Conservation (phyloP, 2,329 filamentous ascomycete species). For the Calonectria multiphialidica region DNA sequence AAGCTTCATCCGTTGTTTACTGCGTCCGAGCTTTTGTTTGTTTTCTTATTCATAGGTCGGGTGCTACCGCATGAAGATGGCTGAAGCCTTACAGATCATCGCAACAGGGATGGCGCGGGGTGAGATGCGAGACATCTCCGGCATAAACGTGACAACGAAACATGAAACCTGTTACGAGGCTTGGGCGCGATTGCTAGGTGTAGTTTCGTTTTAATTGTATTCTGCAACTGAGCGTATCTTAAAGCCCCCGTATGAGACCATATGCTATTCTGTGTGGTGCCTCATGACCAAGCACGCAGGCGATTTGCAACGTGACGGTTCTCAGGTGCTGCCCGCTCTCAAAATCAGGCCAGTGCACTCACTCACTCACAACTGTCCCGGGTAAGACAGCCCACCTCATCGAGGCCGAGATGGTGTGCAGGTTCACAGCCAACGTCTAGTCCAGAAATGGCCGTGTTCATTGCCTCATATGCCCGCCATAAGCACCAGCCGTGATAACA, state of each 20-base stretch:
- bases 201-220: conserved; percentile 1
- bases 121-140: conserved; percentile 11
- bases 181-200: neutral
- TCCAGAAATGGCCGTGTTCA: neutral
- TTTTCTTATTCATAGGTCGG: neutral
- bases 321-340: neutral
- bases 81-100: conserved; percentile 13
- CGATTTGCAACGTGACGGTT: neutral
- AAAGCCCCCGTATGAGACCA: neutral
- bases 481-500: conserved; percentile 13
- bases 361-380: neutral
- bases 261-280: neutral
- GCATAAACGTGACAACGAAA: neutral
- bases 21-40: neutral
- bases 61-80: conserved; percentile 19
- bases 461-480: conserved; percentile 6
- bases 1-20: neutral
- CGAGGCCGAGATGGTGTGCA: conserved; percentile 10
- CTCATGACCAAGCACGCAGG: conserved; percentile 1
- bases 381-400: neutral
- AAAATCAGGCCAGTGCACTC: conserved; percentile 6
- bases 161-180: neutral
- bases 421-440: conserved; percentile 8
- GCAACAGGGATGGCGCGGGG: conserved; percentile 11
- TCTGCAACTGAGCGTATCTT: neutral